Conservation (phyloP, 306 rosid genomes). For the Lupinus albus region DNA sequence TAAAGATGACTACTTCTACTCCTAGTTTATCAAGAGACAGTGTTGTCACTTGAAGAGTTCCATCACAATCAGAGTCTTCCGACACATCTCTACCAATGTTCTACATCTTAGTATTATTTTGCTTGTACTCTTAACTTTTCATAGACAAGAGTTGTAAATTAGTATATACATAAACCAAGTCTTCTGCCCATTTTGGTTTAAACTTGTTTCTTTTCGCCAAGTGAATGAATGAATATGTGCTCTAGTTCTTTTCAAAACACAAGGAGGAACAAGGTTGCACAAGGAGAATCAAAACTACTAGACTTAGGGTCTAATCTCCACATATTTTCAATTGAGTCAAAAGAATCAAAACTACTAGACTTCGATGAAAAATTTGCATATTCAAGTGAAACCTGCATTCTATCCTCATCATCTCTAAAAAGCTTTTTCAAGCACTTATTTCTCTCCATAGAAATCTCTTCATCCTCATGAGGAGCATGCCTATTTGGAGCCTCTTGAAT, state of each 20-base stretch:
- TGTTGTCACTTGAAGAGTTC: not conserved
- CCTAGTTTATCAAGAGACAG: not conserved
- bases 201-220: not conserved
- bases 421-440: not conserved
- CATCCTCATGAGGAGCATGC: not conserved
- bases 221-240: not conserved
- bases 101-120: not conserved
- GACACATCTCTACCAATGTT: not conserved
- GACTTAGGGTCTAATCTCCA: too few relatives aligned
- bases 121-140: not conserved
- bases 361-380: not conserved
- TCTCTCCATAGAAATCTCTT: not conserved
- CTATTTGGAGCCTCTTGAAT: not conserved
- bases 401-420: not conserved
- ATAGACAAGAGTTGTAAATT: not conserved
- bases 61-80: not conserved
- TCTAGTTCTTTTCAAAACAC: not conserved
- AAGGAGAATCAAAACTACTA: not conserved
- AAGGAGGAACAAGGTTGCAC: not conserved
- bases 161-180: not conserved
- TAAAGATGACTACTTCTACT: slow-evolving; percentile 4
- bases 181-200: not conserved
- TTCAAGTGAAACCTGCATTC: not conserved
- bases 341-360: too few relatives aligned
- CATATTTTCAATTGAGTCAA: too few relatives aligned